Evolutionary conservation across 768 basidiomycete species (phyloP).

Genomic region (Dendrothele bispora): DNA sequence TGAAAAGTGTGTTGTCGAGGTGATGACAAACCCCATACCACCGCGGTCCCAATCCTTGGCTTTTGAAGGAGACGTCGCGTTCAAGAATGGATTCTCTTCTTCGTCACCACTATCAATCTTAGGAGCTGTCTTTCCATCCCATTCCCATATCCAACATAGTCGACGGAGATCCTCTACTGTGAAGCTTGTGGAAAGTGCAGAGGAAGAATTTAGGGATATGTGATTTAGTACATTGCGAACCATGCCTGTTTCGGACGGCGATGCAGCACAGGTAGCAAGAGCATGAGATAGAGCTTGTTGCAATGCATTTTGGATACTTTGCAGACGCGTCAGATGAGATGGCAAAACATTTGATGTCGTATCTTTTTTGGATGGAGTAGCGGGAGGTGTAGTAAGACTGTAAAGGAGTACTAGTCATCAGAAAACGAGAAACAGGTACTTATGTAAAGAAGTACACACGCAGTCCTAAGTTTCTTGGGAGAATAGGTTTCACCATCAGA

Average conservation of each 20-base stretch:
- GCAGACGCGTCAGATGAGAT: conserved; percentile 58
- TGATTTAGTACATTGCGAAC: conserved; percentile 81
- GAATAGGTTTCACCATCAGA: conserved; percentile 61
- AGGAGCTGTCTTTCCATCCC: conserved; percentile 49
- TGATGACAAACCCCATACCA: conserved; percentile 77
- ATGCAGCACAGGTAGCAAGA: conserved; percentile 77
- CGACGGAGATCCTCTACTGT: conserved; percentile 68
- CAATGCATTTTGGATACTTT: conserved; percentile 63
- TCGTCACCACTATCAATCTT: conserved; percentile 30
- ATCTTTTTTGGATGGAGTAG: conserved; percentile 40
- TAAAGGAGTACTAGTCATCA: no score
- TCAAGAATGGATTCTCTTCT: conserved; percentile 75
- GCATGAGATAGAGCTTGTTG: conserved; percentile 86
- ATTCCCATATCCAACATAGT: conserved; percentile 90
- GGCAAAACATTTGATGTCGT: conserved; percentile 54
- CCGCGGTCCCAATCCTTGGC: conserved; percentile 82
- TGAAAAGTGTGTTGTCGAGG: conserved; percentile 70
- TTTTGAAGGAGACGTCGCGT: conserved; percentile 34
- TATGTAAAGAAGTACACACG: no score
- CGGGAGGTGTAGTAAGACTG: conserved; percentile 66
- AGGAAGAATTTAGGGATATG: conserved; percentile 65
- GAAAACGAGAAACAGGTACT: no score
- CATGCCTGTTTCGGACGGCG: conserved; percentile 75
- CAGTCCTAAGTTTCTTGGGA: conserved; percentile 67
- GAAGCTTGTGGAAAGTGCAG: conserved; percentile 64